Evolutionary conservation across 169 alveolate genomes (phyloP), one percentile per base, ranked within the genome.

Genomic region (Plasmodium ovale): DNA sequence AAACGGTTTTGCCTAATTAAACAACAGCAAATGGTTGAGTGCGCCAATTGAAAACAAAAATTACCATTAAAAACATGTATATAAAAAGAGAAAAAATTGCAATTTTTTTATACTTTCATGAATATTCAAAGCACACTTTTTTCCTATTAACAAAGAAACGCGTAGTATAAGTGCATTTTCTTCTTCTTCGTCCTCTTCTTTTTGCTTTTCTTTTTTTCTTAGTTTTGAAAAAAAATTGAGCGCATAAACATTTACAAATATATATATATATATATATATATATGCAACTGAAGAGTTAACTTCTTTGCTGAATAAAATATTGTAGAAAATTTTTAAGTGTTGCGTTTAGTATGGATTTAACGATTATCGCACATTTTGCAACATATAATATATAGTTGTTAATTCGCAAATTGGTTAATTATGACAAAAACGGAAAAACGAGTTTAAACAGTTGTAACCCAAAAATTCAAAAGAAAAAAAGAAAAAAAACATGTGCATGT

Each of bases 391-490:
- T 73, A 39, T 62, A 31, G 54, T 56, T 73, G 27, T 14, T 69
- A 23, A 69, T 69, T 69, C 23, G 33, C 62, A 69, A 69, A 19
- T 69, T 44, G 19, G 37, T 31, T 44, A 69, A 49, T 69, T 4
- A 35, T 47, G 31, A 25, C 54, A 53, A 33, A 12, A 29, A 53
- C 27, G 87, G 68, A 16, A 53, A 72, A 72, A 25, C 14, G 10
- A 29, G 69, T 72, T 72, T 53, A 72, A 54, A 51, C 25, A 72
- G 71, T 72, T 72, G 23, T 23, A 72, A 72, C 71, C 42, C 33
- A 54, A 23, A 53, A 27, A 53, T 54, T 72, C 47, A 29, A 72
- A 29, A 71, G 31, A 67, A 47, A 14, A 47, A 47, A 14, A 47
- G 56, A 14, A 60, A 31, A 60, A 12, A 60, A 54, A 54, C 35